A percentile compares a stretch with the other conserved stretches of the same genome.
These are phyloP conservation scores for Teratosphaeria viscida DNA, from an alignment of 2,329 filamentous ascomycete genomes.

Conservation along the genomic window DNA sequence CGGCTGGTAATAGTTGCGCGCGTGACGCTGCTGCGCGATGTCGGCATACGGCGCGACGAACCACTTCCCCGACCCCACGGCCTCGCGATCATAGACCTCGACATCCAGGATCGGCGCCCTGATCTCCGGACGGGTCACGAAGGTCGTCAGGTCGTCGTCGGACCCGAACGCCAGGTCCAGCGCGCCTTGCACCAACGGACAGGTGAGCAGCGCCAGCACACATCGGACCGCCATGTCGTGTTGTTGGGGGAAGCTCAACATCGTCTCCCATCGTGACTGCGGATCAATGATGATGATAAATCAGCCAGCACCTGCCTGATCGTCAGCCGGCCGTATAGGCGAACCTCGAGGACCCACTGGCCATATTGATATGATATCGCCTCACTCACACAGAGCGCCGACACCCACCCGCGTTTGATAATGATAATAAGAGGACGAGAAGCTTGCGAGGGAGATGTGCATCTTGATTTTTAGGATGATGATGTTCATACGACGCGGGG, in stretches of 20 bases:
- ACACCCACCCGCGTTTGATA: no score
- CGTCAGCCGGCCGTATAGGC: no score
- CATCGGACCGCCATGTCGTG: neutral
- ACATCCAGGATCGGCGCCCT: neutral
- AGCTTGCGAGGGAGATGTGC: no score
- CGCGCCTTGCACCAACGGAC: neutral
- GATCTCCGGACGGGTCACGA: conserved; percentile 1
- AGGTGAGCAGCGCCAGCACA: neutral
- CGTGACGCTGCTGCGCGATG: neutral
- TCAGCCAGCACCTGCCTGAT: no score
- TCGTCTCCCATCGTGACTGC: neutral
- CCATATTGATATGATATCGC: no score
- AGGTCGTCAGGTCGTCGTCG: neutral
- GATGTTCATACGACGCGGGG: no score
- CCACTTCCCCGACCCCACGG: neutral
- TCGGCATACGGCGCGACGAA: conserved; percentile 1
- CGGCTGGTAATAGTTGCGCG: neutral
- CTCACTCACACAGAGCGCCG: no score
- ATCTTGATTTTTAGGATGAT: no score
- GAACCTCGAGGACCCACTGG: no score
- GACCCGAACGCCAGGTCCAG: neutral
- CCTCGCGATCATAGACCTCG: neutral
- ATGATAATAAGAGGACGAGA: no score
- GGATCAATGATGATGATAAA: neutral
- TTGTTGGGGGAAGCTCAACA: neutral